Conservation (phyloP, 768 basidiomycete species). For the Hygrocybe coccinea region DNA sequence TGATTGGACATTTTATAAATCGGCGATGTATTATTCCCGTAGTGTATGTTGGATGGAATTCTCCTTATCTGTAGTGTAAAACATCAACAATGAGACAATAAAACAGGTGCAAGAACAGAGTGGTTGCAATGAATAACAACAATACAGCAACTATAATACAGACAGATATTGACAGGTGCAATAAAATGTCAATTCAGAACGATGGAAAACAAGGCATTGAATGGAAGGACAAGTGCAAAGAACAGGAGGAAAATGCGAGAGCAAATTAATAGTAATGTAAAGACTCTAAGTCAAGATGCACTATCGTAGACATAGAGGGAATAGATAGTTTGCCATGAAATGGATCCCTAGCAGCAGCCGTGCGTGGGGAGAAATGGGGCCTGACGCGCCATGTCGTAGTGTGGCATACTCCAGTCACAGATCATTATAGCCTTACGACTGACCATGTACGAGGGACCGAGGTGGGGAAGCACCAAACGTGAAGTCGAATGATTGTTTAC, state of each 20-base stretch:
- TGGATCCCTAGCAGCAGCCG: not conserved
- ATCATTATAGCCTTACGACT: not conserved
- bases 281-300: conserved; percentile 14
- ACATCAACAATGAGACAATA: no score
- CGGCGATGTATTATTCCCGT: not conserved
- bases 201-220: not conserved
- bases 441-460: not conserved
- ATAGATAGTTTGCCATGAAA: not conserved
- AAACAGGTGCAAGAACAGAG: no score
- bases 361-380: no score
- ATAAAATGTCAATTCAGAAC: not conserved
- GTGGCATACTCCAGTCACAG: not conserved
- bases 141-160: not conserved
- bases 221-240: not conserved
- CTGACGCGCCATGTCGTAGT: no score
- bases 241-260: conserved; percentile 1
- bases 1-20: not conserved
- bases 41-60: not conserved
- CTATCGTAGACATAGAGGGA: conserved; percentile 16
- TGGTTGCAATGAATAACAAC: no score
- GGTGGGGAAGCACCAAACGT: not conserved
- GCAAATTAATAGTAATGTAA: not conserved
- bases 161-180: not conserved
- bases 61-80: not conserved
- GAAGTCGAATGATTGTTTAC: not conserved